Evolutionary conservation across 768 basidiomycete species (phyloP).

Genomic region (Collybia sp.): DNA sequence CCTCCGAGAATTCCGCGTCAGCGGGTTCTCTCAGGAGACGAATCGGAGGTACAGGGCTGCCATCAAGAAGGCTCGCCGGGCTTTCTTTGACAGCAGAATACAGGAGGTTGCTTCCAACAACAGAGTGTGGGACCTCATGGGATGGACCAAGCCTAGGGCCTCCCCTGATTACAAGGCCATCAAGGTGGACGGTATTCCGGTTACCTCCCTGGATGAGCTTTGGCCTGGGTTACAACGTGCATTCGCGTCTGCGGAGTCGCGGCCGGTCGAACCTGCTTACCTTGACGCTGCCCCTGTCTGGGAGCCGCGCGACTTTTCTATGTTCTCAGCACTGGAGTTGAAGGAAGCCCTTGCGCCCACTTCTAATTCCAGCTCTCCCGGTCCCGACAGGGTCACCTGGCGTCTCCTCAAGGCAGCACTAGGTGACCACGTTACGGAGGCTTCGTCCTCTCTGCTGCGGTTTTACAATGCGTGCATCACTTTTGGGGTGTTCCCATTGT

Average conservation of each 20-base stretch:
- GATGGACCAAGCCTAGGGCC: background rate
- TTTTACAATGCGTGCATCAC: slow-evolving; percentile 1
- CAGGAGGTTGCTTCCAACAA: too few species aligned
- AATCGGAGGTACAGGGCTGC: too few species aligned
- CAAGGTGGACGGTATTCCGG: background rate
- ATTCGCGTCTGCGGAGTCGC: background rate
- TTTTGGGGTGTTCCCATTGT: background rate
- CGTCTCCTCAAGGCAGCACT: background rate
- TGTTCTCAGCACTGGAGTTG: too few species aligned
- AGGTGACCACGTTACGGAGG: too few species aligned
- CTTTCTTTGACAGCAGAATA: too few species aligned
- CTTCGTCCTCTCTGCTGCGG: background rate
- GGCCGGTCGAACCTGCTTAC: background rate
- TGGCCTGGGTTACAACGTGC: background rate
- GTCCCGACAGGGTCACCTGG: slow-evolving; percentile 1
- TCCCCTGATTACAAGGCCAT: background rate
- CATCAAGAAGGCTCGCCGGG: too few species aligned
- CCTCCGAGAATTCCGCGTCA: too few species aligned
- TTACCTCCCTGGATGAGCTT: background rate
- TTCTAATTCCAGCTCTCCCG: background rate
- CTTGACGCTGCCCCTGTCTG: background rate
- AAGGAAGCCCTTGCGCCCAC: too few species aligned
- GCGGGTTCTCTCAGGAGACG: too few species aligned
- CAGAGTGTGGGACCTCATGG: too few species aligned
- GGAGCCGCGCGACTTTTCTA: background rate